Base-by-base conservation (phyloP, 1,284 basidiomycete species). In the Mycena citricolor region DNA sequence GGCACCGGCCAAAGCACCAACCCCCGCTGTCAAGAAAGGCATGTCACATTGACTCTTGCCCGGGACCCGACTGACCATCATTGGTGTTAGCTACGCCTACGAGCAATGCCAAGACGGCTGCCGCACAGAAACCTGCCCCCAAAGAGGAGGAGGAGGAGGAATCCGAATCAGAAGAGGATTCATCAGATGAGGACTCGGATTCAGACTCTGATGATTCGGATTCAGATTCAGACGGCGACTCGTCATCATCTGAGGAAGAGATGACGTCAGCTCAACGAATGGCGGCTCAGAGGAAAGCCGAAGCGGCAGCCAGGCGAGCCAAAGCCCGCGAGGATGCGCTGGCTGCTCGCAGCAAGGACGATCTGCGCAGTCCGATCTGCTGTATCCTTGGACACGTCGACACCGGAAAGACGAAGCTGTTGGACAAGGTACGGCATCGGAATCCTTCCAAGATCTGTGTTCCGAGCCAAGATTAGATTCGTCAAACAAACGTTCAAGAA, bases 371-470 rank as follows among this genome's bases (percentile, higher is more conserved):
- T 63, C 97, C 97, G 21, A 99, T 99, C 62, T 99, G 97, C 66
- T 98, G 95, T 83, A 99, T 99, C 64, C 72, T 99, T 49, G 97
- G 97, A 49, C 97, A 99, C 67, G 97, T 99, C 79, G 97, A 99
- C 76, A 99, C 95, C 4, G 97, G 97, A 56, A 99, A 99, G 73
- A 99, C 97, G 31, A 99, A 98, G 69, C 70, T 99, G 37, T 72
- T 99, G 55, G 97, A 99, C 69, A 99, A 99, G 78, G 91, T 89
- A 29, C 24, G 54, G 58, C 28, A 8, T 29, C 30, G 16, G 5
- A 24, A 19, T 34, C 28, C 21, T 40, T 11, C 35, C 24, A 16
- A 8, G 11, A 29, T 11, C 26, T 11, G 11, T n/a, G 26, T 29
- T 11, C 26, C n/a, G 26, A 29, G 26, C n/a, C 11, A n/a, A 29